Evolutionary conservation across 2,329 filamentous ascomycete genomes (phyloP).

Genomic region (Microthyrium microscopicum): DNA sequence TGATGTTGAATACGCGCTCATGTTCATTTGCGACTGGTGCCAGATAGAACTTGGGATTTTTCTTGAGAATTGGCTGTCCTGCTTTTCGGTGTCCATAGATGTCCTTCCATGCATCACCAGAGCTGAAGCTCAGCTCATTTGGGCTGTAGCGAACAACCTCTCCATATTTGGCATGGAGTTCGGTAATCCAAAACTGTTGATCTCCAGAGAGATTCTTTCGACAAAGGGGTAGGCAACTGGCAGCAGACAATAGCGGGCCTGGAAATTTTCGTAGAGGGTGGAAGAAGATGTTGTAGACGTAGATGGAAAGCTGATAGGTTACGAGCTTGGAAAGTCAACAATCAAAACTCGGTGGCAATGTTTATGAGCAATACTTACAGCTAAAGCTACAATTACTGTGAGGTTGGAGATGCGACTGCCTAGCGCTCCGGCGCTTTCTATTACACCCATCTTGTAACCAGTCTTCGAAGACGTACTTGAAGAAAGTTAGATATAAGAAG

Average conservation of each 20-base stretch:
- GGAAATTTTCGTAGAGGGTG: conserved; percentile 8
- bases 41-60: neutral
- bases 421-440: no score
- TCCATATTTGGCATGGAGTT: conserved; percentile 11
- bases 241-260: conserved; percentile 5
- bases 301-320: neutral
- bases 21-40: neutral
- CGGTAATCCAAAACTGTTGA: neutral
- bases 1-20: neutral
- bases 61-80: neutral
- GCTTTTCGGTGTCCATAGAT: conserved; percentile 12
- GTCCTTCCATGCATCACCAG: conserved; percentile 12
- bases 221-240: conserved; percentile 3
- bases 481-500: no score
- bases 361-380: no score
- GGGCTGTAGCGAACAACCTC: conserved; percentile 13
- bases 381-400: no score
- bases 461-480: no score
- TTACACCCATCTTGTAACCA: no score
- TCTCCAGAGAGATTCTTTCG: neutral
- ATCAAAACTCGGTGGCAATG: no score
- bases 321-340: no score
- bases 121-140: conserved; percentile 11
- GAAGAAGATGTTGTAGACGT: conserved; percentile 9
- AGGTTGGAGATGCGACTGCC: no score